These are phyloP conservation scores for Cyathus striatus DNA, from an alignment of 768 basidiomycete genomes.

Conservation along the genomic window DNA sequence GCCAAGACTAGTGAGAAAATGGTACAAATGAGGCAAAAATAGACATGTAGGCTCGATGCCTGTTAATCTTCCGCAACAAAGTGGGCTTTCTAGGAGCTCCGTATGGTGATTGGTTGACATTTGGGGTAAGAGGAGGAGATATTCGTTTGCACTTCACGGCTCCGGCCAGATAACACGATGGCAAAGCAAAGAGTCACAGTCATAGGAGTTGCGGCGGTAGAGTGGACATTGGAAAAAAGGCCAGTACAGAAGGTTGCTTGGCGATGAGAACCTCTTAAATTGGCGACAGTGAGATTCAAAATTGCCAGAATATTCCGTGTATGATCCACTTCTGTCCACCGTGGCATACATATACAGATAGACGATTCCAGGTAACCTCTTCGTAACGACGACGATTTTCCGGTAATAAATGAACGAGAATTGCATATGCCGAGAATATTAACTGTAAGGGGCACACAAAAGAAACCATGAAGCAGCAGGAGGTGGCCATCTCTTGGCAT, in stretches of 20 bases:
- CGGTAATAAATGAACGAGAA: too few species aligned
- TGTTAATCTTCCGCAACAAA: too few species aligned
- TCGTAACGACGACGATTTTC: too few species aligned
- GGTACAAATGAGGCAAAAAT: neutral
- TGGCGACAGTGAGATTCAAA: neutral
- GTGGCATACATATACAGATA: neutral
- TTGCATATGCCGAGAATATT: too few species aligned
- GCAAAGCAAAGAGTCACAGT: slow-evolving; percentile 2
- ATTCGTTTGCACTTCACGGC: neutral
- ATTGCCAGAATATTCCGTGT: neutral
- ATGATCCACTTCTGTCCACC: neutral
- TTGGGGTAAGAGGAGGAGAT: slow-evolving; percentile 3
- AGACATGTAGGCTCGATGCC: neutral
- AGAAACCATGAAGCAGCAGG: too few species aligned
- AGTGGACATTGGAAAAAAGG: neutral
- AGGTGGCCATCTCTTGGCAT: too few species aligned
- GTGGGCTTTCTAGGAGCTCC: neutral
- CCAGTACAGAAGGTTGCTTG: neutral
- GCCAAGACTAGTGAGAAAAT: neutral
- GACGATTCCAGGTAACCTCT: neutral
- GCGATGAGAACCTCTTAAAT: neutral
- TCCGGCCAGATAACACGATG: slow-evolving; percentile 2
- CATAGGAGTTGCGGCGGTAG: slow-evolving; percentile 5
- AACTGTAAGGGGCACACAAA: too few species aligned
- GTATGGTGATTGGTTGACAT: neutral